Base-by-base conservation (phyloP, 2,329 filamentous ascomycete species). In the Sporothrix pseudoabietina region DNA sequence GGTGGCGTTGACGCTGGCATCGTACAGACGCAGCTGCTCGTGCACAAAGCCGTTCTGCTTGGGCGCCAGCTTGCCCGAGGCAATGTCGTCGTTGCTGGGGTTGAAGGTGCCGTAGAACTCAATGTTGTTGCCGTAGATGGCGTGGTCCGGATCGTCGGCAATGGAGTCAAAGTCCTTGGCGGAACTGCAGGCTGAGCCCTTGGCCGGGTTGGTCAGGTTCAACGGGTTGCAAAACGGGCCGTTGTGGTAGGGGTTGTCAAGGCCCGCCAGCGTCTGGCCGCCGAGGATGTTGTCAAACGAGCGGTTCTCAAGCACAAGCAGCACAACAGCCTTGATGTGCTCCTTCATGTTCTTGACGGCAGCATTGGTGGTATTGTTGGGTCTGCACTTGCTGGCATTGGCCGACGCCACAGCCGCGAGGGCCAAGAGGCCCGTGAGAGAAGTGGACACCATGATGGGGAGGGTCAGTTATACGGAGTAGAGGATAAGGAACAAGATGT, bases 281-380 rank as follows among this genome's bases (percentile, higher is more conserved):
- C 83, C 83, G 5, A 84, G 77, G 8, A 84, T 74, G 77, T 84
- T 84, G 76, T 84, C 83, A 32, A 84, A 77, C 0, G 83, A 84
- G 71, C 83, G 82, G 76, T 84, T 84, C 76, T 84, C 83, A 80
- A 83, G 81, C 10, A 85, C 83, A 22, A 86, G 78, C 35, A 85
- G 81, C 65, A 86, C 84, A 6, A 85, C 83, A 75, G 84, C 83
- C 78, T 85, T 85, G 78, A 86, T 85, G 72, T 82, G 83, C 52
- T 75, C 77, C 72, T 79, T 81, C 77, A 79, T 74, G 72, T 77
- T 77, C 22, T 72, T 55, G 71, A 78, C 75, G 10, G 77, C 77
- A 19, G 65, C 26, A 7, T 10, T 7, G 70, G 41, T 44, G 8
- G 57, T n/a, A 7, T 30, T 61, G 41, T 69, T 30, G n/a, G 35